A percentile compares a stretch with the other conserved stretches of the same genome.
These are phyloP conservation scores for Thalassiosira livingstoniorum DNA, from an alignment of 352 stramenopile genomes.

Conservation along the genomic window DNA sequence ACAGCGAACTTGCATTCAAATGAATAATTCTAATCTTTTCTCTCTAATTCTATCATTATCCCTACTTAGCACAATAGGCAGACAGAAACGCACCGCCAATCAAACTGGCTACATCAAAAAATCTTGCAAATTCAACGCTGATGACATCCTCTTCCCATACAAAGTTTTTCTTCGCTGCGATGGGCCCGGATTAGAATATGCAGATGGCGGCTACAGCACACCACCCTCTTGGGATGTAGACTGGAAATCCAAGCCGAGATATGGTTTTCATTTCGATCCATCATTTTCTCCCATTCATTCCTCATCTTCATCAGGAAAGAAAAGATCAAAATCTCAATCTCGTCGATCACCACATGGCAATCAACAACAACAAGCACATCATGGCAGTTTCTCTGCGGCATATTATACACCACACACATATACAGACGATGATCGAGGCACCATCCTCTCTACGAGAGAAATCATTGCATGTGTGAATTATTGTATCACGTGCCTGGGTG, in stretches of 20 bases:
- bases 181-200: conserved; percentile 33
- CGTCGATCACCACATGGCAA: neutral
- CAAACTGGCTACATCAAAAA: conserved; percentile 51
- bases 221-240: conserved; percentile 14
- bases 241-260: conserved; percentile 53
- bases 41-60: too few species aligned
- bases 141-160: conserved; percentile 70
- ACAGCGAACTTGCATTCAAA: too few species aligned
- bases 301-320: neutral
- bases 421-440: conserved; percentile 29
- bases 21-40: too few species aligned
- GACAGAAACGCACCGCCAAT: conserved; percentile 42
- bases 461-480: conserved; percentile 68
- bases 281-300: neutral
- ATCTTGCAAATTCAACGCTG: conserved; percentile 43
- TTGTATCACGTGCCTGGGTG: conserved; percentile 65
- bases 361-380: conserved; percentile 22
- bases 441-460: conserved; percentile 60
- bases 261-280: conserved; percentile 59
- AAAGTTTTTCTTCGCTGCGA: conserved; percentile 70
- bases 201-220: conserved; percentile 41
- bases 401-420: conserved; percentile 33
- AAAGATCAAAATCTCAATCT: neutral
- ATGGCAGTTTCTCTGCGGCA: conserved; percentile 39
- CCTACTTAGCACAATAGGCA: too few species aligned